Percentiles rank a stretch among this genome's conserved stretches.
Evolutionary conservation across 805 yeast genomes (phyloP).

Genomic region (Sugiyamaella lignohabitans): DNA sequence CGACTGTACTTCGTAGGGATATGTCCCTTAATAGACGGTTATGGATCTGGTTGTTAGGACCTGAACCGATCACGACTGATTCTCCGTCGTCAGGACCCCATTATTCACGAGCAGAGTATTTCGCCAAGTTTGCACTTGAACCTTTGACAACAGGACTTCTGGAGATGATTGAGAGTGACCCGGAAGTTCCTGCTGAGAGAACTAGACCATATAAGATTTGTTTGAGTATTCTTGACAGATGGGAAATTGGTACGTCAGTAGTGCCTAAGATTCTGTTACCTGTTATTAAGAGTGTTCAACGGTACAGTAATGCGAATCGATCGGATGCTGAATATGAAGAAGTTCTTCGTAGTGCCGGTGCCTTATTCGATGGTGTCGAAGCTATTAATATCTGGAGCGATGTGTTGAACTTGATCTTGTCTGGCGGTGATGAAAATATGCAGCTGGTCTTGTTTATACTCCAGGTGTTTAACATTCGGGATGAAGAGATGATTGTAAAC

Average conservation of each 20-base stretch:
- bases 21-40: constrained; percentile 91
- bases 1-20: constrained; percentile 71
- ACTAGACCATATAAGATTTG: constrained; percentile 58
- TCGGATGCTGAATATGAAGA: constrained; percentile 35
- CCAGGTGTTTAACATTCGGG: constrained; percentile 63
- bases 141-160: constrained; percentile 49
- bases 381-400: constrained; percentile 71
- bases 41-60: constrained; percentile 91
- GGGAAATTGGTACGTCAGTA: constrained; percentile 83
- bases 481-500: constrained; percentile 74
- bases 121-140: constrained; percentile 49
- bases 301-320: constrained; percentile 7
- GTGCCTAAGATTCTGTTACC: constrained; percentile 69
- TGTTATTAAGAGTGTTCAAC: constrained; percentile 36
- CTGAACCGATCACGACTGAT: constrained; percentile 45
- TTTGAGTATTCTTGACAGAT: constrained; percentile 75
- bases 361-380: constrained; percentile 83
- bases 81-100: constrained; percentile 6
- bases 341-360: constrained; percentile 50
- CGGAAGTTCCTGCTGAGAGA: constrained; percentile 29
- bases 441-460: constrained; percentile 54
- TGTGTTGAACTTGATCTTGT: constrained; percentile 39
- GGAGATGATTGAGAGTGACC: constrained; percentile 34
- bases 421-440: constrained; percentile 29
- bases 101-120: constrained; percentile 45